A percentile compares a stretch with the other conserved stretches of the same genome.
Conservation (phyloP, 73 alveolate species). For the Paramecium octaurelia region DNA sequence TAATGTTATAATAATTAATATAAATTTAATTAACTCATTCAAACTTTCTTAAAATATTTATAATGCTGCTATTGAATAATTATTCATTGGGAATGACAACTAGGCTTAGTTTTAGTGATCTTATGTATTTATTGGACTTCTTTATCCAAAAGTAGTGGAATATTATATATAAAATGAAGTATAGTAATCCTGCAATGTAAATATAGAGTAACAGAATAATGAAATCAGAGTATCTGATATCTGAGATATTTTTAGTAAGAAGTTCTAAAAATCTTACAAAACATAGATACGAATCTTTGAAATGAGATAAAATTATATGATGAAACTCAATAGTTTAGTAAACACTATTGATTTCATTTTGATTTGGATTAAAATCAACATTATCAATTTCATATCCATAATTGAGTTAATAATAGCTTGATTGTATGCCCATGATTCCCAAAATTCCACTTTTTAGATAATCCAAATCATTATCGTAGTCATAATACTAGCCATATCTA, state of each 20-base stretch:
- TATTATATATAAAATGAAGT: not conserved
- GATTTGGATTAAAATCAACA: not conserved
- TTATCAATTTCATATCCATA: not conserved
- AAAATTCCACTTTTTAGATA: not conserved
- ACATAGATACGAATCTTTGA: conserved; percentile 4
- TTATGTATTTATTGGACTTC: not conserved
- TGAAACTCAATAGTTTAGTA: not conserved
- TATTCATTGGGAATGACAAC: conserved; percentile 4
- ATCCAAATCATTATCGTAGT: not conserved
- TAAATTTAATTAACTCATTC: not conserved
- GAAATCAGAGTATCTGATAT: not conserved
- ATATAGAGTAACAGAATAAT: not conserved
- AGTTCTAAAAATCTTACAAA: conserved; percentile 11
- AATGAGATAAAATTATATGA: not conserved
- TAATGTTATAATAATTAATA: not conserved
- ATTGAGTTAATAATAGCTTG: not conserved
- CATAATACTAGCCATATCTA: not conserved
- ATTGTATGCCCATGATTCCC: not conserved
- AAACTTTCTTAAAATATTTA: not conserved
- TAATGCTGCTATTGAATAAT: not conserved
- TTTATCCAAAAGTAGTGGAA: not conserved
- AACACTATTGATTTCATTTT: not conserved
- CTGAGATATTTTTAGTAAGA: not conserved
- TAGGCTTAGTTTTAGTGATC: not conserved
- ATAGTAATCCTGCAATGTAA: not conserved